Conservation (phyloP, 331 rosid genomes). For the Pyrus hybrid region DNA sequence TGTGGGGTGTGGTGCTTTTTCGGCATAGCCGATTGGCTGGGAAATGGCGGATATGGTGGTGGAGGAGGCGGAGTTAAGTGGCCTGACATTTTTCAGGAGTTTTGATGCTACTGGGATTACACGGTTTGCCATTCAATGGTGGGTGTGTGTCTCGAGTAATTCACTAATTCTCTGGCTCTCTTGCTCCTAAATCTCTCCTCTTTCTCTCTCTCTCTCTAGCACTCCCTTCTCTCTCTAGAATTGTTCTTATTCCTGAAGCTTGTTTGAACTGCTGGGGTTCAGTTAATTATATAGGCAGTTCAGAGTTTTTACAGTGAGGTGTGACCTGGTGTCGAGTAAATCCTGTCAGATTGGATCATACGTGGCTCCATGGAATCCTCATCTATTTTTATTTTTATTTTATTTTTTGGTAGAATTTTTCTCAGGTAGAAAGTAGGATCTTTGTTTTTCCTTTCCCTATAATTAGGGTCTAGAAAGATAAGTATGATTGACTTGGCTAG, state of each 20-base stretch:
- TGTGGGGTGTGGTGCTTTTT: neutral
- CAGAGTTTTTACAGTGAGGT: neutral
- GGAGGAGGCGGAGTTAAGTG: slow-evolving; percentile 35
- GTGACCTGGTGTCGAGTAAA: neutral
- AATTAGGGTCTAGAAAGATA: no score
- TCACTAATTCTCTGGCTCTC: neutral
- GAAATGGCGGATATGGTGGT: slow-evolving; percentile 14
- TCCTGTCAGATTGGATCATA: neutral
- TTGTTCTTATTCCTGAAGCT: no score
- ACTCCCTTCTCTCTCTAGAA: neutral
- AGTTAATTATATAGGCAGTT: neutral
- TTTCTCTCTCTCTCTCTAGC: neutral
- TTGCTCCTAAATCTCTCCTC: neutral
- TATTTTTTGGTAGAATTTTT: neutral
- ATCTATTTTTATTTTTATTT: neutral
- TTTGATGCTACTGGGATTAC: slow-evolving; percentile 34
- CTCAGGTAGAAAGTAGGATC: neutral
- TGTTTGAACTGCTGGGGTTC: no score
- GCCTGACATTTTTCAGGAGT: slow-evolving; percentile 42
- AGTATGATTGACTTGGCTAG: no score
- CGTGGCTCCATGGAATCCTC: slow-evolving; percentile 20
- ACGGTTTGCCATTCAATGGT: slow-evolving; percentile 56
- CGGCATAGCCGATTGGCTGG: slow-evolving; percentile 6
- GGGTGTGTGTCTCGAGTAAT: no score
- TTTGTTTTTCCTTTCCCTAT: neutral